Evolutionary conservation across 2,329 filamentous ascomycete genomes (phyloP).

Genomic region (Alternaria sp.): DNA sequence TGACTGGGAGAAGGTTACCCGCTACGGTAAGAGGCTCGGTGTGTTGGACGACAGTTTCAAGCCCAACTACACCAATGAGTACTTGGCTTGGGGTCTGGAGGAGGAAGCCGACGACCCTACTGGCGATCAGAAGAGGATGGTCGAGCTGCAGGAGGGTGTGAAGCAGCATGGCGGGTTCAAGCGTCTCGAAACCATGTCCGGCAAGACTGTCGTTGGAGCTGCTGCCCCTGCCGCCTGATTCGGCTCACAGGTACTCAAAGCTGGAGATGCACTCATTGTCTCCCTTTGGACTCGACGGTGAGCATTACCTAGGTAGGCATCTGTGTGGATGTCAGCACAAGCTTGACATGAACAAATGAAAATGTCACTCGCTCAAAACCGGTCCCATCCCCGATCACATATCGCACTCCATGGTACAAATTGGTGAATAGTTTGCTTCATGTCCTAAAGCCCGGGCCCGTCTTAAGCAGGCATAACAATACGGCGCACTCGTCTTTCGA

Average conservation of each 20-base stretch:
- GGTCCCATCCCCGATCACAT: too few relatives aligned
- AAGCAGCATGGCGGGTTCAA: slow-evolving; percentile 70
- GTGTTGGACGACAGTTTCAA: slow-evolving; percentile 68
- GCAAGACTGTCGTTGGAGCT: slow-evolving; percentile 23
- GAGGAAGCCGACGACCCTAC: slow-evolving; percentile 69
- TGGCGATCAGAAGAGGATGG: slow-evolving; percentile 79
- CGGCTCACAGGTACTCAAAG: background rate
- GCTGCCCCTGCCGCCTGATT: slow-evolving; percentile 14
- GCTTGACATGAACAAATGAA: too few relatives aligned
- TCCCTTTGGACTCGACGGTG: too few relatives aligned
- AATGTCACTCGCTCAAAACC: too few relatives aligned
- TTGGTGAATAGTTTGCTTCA: too few relatives aligned
- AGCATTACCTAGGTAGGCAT: too few relatives aligned
- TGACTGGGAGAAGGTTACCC: slow-evolving; percentile 80
- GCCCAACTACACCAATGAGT: slow-evolving; percentile 78
- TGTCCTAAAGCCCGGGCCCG: too few relatives aligned
- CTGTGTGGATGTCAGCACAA: too few relatives aligned
- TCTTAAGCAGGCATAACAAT: too few relatives aligned
- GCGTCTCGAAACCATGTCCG: slow-evolving; percentile 47
- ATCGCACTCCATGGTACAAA: too few relatives aligned
- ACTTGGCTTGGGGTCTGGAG: slow-evolving; percentile 69
- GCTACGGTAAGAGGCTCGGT: slow-evolving; percentile 75
- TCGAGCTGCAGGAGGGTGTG: slow-evolving; percentile 70
- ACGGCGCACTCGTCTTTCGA: too few relatives aligned
- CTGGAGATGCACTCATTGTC: slow-evolving; percentile 6